Conservation (phyloP, 352 stramenopile species). For the Phytophthora fragariae region DNA sequence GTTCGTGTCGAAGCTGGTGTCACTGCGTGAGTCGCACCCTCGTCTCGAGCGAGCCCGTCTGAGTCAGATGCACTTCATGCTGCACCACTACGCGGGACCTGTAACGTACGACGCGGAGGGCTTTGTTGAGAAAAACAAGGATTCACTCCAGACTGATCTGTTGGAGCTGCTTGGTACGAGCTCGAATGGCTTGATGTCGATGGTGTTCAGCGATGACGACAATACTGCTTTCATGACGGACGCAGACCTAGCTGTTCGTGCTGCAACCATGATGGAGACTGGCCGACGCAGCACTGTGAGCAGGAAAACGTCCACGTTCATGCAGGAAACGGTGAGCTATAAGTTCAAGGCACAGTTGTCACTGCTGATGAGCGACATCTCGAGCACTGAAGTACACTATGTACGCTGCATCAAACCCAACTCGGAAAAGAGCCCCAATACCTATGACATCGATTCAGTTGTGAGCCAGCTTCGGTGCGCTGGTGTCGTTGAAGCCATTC, state of each 20-base stretch:
- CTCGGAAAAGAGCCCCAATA: constrained; percentile 69
- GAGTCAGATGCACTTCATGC: constrained; percentile 80
- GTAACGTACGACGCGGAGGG: constrained; percentile 85
- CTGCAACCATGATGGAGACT: constrained; percentile 55
- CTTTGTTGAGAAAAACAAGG: constrained; percentile 92
- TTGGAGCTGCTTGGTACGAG: constrained; percentile 74
- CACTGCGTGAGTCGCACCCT: constrained; percentile 81
- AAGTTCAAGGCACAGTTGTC: constrained; percentile 91
- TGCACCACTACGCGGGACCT: constrained; percentile 84
- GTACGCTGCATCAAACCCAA: constrained; percentile 95
- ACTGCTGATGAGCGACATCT: constrained; percentile 89
- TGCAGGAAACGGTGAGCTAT: constrained; percentile 90
- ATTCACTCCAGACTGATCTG: constrained; percentile 83
- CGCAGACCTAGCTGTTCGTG: constrained; percentile 63
- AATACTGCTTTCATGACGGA: constrained; percentile 68
- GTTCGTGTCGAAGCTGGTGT: constrained; percentile 90
- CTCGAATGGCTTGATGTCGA: constrained; percentile 75
- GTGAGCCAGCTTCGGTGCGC: constrained; percentile 90
- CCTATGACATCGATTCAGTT: constrained; percentile 89
- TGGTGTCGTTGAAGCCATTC: constrained; percentile 92
- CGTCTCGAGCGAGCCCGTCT: constrained; percentile 79
- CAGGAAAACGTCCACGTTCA: constrained; percentile 83
- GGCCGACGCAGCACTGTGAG: constrained; percentile 56
- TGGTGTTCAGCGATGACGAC: constrained; percentile 67
- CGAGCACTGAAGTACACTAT: constrained; percentile 87